A percentile compares a stretch with the other conserved stretches of the same genome.
Evolutionary conservation across 176 grass and related monocot species (phyloP).

Genomic region (Poa pratensis): DNA sequence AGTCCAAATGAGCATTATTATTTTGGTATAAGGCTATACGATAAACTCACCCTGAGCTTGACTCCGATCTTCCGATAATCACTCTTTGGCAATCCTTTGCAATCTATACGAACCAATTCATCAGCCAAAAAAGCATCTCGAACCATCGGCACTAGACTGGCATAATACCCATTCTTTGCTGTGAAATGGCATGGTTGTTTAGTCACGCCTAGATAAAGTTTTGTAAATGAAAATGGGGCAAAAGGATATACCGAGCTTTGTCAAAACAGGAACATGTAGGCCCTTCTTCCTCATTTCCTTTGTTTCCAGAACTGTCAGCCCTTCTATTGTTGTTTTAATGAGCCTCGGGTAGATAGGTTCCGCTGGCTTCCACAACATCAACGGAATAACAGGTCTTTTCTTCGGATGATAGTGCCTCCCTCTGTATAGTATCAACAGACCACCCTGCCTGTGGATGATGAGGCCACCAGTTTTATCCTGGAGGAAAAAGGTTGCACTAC

Average conservation of each 20-base stretch:
- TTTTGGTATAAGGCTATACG: background rate
- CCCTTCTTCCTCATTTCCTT: constrained; percentile 91
- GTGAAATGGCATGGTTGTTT: constrained; percentile 30
- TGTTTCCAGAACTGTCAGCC: constrained; percentile 75
- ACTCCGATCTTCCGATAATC: constrained; percentile 95
- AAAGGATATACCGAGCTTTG: constrained; percentile 71
- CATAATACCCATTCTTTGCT: constrained; percentile 96
- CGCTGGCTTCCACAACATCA: constrained; percentile 95
- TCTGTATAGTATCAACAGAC: constrained; percentile 75
- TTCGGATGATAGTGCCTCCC: constrained; percentile 87
- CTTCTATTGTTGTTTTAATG: constrained; percentile 81
- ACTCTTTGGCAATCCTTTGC: constrained; percentile 71
- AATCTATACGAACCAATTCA: constrained; percentile 82
- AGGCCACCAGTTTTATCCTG: constrained; percentile 89
- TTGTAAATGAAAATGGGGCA: background rate
- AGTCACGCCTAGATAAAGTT: constrained; percentile 8
- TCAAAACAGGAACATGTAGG: constrained; percentile 64
- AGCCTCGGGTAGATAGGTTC: constrained; percentile 83
- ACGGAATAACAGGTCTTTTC: constrained; percentile 77
- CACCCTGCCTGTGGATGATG: constrained; percentile 72
- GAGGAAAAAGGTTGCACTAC: background rate
- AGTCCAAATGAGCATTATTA: background rate
- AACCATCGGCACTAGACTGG: constrained; percentile 71
- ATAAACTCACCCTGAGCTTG: constrained; percentile 80
- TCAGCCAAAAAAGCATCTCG: constrained; percentile 73